Percentiles rank a stretch among this genome's conserved stretches.
phyloP scores from a whole-genome alignment of 257 asterid genomes.

The Petrea volubilis region DNA sequence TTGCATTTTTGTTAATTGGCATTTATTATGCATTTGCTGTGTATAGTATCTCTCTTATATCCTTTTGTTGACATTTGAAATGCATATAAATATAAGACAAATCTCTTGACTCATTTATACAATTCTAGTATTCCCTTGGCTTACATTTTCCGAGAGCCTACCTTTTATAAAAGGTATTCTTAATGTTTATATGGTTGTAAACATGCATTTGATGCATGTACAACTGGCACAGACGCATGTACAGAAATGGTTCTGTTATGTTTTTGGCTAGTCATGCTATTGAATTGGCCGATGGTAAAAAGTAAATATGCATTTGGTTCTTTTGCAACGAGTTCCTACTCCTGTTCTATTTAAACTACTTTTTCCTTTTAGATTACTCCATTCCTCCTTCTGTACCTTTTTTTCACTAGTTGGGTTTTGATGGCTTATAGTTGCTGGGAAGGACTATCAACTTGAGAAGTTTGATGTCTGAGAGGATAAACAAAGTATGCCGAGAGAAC shows the following conservation, averaged over 20 bases:
- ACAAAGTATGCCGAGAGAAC: constrained; percentile 85
- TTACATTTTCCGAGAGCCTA: background rate
- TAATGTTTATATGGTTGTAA: background rate
- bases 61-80: background rate
- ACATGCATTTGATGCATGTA: background rate
- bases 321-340: background rate
- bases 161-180: background rate
- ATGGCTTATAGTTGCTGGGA: constrained; percentile 74
- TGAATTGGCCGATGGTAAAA: background rate
- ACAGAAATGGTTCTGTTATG: no score
- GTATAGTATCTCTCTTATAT: background rate
- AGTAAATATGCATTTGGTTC: background rate
- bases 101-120: background rate
- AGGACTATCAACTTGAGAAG: constrained; percentile 93
- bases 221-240: background rate
- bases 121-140: background rate
- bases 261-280: no score
- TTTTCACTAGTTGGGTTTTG: constrained; percentile 16
- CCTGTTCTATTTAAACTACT: background rate
- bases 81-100: background rate
- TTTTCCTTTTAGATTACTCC: background rate
- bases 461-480: constrained; percentile 85
- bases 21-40: background rate
- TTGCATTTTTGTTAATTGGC: background rate
- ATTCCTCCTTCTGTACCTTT: background rate